These are phyloP conservation scores for Sporothrix inflata DNA, from an alignment of 2,329 filamentous ascomycete species.

Conservation along the genomic window DNA sequence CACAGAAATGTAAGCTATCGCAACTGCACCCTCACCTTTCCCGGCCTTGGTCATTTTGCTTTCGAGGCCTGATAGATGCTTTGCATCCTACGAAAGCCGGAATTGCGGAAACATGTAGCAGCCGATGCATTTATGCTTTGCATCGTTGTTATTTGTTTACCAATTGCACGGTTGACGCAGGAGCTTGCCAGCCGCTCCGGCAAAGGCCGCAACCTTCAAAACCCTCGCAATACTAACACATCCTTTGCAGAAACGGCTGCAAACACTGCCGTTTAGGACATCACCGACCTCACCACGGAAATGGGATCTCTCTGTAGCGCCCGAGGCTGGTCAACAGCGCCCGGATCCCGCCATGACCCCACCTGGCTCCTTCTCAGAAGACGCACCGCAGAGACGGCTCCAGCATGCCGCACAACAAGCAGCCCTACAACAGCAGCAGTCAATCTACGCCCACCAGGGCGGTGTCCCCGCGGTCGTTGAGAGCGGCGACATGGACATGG, in stretches of 20 bases:
- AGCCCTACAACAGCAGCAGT: conserved; percentile 26
- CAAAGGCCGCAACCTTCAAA: not conserved
- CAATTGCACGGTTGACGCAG: not conserved
- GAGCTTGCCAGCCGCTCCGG: not conserved
- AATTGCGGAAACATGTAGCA: not conserved
- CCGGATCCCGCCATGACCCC: conserved; percentile 45
- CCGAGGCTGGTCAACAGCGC: conserved; percentile 37
- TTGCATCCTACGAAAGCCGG: not conserved
- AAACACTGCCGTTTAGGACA: conserved; percentile 55
- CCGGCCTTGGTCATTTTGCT: not conserved
- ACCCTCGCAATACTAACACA: not conserved
- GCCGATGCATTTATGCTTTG: not conserved
- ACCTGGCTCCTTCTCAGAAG: conserved; percentile 47
- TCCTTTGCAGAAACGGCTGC: conserved; percentile 54
- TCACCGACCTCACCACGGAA: conserved; percentile 48
- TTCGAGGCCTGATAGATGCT: too few relatives aligned
- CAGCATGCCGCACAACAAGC: conserved; percentile 28
- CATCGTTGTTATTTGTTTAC: not conserved
- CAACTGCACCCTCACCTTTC: not conserved
- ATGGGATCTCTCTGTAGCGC: conserved; percentile 39
- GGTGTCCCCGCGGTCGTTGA: conserved; percentile 29
- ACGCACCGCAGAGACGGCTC: conserved; percentile 31
- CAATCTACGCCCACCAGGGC: conserved; percentile 38
- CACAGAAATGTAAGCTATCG: conserved; percentile 53
- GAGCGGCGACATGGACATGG: conserved; percentile 50